Conservation (phyloP, 2,329 filamentous ascomycete species). For the Aspergillus sp. region DNA sequence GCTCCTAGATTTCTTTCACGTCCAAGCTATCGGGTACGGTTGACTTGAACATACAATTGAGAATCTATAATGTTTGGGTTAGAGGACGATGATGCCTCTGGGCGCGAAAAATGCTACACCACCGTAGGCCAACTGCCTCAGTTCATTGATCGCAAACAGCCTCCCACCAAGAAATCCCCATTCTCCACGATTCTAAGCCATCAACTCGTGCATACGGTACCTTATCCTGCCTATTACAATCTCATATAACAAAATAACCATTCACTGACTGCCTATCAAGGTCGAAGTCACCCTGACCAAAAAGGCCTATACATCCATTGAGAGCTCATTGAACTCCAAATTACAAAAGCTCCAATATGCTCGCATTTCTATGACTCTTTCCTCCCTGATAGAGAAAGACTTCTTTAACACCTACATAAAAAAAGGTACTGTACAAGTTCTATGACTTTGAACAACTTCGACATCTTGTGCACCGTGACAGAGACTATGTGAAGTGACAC, state of each 20-base stretch:
- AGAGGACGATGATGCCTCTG: conserved; percentile 36
- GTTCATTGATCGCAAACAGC: conserved; percentile 69
- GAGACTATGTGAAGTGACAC: background rate
- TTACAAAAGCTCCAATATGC: conserved; percentile 55
- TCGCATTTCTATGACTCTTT: conserved; percentile 70
- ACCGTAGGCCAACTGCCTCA: conserved; percentile 65
- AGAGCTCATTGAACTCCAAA: conserved; percentile 51
- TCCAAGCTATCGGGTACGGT: background rate
- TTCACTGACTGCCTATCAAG: conserved; percentile 20
- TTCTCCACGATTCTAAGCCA: conserved; percentile 68
- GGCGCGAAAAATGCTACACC: conserved; percentile 67
- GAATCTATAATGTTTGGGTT: conserved; percentile 44
- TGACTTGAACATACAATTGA: background rate
- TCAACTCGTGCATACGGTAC: conserved; percentile 67
- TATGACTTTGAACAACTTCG: background rate
- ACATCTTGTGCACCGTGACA: background rate
- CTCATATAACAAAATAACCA: background rate
- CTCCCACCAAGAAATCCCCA: conserved; percentile 71
- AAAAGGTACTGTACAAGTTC: conserved; percentile 54
- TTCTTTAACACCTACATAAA: conserved; percentile 90
- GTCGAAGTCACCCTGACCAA: conserved; percentile 70
- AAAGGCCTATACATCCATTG: conserved; percentile 57
- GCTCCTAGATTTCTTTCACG: background rate
- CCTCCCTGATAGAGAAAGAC: conserved; percentile 67
- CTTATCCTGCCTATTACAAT: background rate